Base-by-base conservation (phyloP, 441 rosid species). In the Theobroma grandiflorum region DNA sequence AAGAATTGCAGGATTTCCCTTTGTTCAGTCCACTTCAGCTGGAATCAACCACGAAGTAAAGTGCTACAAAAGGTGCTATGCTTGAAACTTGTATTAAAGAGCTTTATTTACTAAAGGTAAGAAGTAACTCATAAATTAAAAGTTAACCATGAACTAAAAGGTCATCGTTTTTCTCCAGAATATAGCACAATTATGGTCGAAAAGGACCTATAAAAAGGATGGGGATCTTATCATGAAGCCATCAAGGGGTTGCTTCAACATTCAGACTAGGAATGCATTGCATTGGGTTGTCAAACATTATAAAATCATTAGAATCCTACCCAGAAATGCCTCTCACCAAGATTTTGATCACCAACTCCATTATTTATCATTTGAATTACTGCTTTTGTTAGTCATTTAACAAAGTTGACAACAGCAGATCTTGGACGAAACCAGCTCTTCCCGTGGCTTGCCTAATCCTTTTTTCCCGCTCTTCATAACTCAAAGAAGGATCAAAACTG, bases 401-500 rank as follows among this genome's bases (percentile, higher is more conserved):
- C 59, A 91, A 77, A 55, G 91, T 81, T 37, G 94, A 86, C 53
- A 88, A 82, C 42, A 91, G 80, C 59, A 91, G 80, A 84, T 88
- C 90, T 83, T 89, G 94, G 86, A 89, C 70, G 62, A 91, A 91
- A 73, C 89, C 80, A 50, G 88, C 88, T 85, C 92, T 89, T 58
- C 88, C 91, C 2, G 83, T 70, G 35, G 89, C 92, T 82, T 89
- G 91, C 80, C 59, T 85, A 77, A 87, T 82, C 85, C 89, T 84
- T 85, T 86, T 85, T 78, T 89, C 87, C 72, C 89, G 87, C 80
- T 91, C 94, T 79, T 91, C 92, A 0, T 33, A 52, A 73, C 91
- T 91, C 89, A 91, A 82, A 68, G 89, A 83, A 43, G 94, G 88
- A 77, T 91, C 92, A 38, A 86, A 87, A 84, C 92, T 89, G 90